Conservation (phyloP, 139 green algal genomes). For the Spirogloea muscicola region DNA sequence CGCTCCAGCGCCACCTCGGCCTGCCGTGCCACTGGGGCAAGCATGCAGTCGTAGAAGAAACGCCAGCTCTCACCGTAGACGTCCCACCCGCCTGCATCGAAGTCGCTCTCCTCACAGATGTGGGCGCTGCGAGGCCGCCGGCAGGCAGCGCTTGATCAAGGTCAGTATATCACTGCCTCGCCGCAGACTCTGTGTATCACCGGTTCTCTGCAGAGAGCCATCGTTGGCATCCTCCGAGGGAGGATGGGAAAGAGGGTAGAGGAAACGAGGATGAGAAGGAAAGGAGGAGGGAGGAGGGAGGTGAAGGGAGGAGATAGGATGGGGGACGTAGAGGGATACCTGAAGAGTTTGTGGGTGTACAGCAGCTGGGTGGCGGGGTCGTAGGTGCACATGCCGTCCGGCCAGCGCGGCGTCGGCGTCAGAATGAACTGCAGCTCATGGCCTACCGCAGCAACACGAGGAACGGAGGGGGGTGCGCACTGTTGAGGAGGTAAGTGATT, state of each 20-base stretch:
- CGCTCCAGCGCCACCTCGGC: constrained; percentile 65
- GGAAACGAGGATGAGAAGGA: too few species aligned
- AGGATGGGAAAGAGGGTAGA: too few species aligned
- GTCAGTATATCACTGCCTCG: too few species aligned
- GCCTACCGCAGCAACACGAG: not conserved
- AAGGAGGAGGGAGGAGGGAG: not conserved
- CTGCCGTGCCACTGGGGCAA: constrained; percentile 70
- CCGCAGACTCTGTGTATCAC: too few species aligned
- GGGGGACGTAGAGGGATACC: constrained; percentile 10
- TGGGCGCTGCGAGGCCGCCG: constrained; percentile 37
- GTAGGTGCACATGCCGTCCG: constrained; percentile 69
- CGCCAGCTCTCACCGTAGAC: constrained; percentile 75
- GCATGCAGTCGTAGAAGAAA: constrained; percentile 94
- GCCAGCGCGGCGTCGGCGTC: constrained; percentile 79
- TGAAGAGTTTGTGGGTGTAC: constrained; percentile 82
- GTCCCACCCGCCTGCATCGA: constrained; percentile 72
- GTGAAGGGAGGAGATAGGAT: too few species aligned
- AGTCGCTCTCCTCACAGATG: constrained; percentile 30
- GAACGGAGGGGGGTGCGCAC: not conserved
- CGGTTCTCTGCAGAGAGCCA: too few species aligned
- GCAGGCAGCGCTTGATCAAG: too few species aligned
- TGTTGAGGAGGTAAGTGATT: constrained; percentile 9
- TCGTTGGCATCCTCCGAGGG: too few species aligned
- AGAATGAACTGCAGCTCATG: constrained; percentile 51
- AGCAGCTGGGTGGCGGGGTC: constrained; percentile 53